A percentile compares a stretch with the other conserved stretches of the same genome.
phyloP scores from a whole-genome alignment of 495 filamentous ascomycete genomes.

The Talaromyces liani region DNA sequence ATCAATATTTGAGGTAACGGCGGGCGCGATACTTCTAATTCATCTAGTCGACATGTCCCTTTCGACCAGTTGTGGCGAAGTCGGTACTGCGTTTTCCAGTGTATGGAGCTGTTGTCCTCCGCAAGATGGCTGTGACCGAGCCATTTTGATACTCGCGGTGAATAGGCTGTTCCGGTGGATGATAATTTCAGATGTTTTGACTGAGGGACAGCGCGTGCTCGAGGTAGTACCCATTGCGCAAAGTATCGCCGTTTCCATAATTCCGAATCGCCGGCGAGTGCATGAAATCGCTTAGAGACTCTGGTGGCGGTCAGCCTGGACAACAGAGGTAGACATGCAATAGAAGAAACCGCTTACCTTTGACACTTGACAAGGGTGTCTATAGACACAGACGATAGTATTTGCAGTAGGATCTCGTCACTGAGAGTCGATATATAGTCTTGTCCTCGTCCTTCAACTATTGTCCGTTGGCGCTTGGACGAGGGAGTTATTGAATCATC shows the following conservation, averaged over 20 bases:
- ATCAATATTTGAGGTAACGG: constrained; percentile 55
- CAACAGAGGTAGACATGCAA: neutral
- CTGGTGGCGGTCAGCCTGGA: constrained; percentile 24
- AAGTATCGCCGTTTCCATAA: constrained; percentile 92
- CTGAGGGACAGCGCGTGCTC: constrained; percentile 69
- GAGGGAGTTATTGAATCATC: constrained; percentile 11
- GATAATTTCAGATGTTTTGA: constrained; percentile 39
- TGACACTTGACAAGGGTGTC: constrained; percentile 62
- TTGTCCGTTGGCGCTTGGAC: constrained; percentile 31
- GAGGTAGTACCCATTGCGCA: constrained; percentile 77
- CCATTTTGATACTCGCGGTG: constrained; percentile 72
- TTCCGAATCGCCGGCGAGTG: constrained; percentile 73
- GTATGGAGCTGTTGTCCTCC: constrained; percentile 38
- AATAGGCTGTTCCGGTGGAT: constrained; percentile 48
- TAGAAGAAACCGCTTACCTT: constrained; percentile 29
- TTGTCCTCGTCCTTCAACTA: constrained; percentile 22
- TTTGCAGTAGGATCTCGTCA: constrained; percentile 81
- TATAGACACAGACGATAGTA: constrained; percentile 69
- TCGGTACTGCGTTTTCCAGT: constrained; percentile 90
- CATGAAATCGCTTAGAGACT: constrained; percentile 69
- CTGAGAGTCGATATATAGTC: constrained; percentile 61
- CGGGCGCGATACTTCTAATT: constrained; percentile 59
- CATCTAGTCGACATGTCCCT: constrained; percentile 72
- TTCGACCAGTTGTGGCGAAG: constrained; percentile 87
- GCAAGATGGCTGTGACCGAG: constrained; percentile 62